Percentiles rank a stretch among this genome's conserved stretches.
Evolutionary conservation across 140 eudicot genomes (phyloP).

Genomic region (Oenanthe javanica): DNA sequence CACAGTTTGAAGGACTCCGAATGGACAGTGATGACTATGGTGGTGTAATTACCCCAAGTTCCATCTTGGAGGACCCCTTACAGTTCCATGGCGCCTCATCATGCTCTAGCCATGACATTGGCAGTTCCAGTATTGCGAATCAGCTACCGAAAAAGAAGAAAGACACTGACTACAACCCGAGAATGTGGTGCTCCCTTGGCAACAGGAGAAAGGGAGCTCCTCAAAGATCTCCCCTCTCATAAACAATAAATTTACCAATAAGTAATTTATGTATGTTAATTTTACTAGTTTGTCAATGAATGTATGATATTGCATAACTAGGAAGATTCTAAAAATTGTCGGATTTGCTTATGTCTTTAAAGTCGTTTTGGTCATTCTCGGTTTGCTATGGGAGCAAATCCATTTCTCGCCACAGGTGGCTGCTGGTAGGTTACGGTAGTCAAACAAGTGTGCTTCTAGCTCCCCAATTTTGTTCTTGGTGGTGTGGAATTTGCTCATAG

Average conservation of each 20-base stretch:
- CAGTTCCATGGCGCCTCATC: constrained; percentile 39
- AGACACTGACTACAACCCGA: constrained; percentile 35
- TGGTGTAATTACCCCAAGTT: constrained; percentile 35
- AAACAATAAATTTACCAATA: background rate
- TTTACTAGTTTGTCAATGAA: constrained; percentile 7
- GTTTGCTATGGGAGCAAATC: constrained; percentile 25
- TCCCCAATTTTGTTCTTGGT: constrained; percentile 43
- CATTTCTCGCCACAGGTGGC: constrained; percentile 32
- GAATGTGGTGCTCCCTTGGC: constrained; percentile 43
- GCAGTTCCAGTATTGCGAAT: constrained; percentile 17
- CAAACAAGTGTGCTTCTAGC: background rate
- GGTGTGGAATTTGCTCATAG: constrained; percentile 35
- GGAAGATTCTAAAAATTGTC: background rate
- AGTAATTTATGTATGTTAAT: background rate
- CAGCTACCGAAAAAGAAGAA: constrained; percentile 26
- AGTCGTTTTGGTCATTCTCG: constrained; percentile 13
- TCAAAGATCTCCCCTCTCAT: constrained; percentile 80
- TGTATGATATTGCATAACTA: background rate
- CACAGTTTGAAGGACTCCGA: constrained; percentile 53
- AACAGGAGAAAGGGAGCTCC: constrained; percentile 90
- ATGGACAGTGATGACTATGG: constrained; percentile 45
- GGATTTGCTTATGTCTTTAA: background rate
- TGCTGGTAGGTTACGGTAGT: constrained; percentile 13
- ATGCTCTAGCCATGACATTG: constrained; percentile 22
- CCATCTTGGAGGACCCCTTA: constrained; percentile 39